A percentile compares a stretch with the other conserved stretches of the same genome.
phyloP scores from a whole-genome alignment of 2,329 filamentous ascomycete species.

The Fusarium multiceps region DNA sequence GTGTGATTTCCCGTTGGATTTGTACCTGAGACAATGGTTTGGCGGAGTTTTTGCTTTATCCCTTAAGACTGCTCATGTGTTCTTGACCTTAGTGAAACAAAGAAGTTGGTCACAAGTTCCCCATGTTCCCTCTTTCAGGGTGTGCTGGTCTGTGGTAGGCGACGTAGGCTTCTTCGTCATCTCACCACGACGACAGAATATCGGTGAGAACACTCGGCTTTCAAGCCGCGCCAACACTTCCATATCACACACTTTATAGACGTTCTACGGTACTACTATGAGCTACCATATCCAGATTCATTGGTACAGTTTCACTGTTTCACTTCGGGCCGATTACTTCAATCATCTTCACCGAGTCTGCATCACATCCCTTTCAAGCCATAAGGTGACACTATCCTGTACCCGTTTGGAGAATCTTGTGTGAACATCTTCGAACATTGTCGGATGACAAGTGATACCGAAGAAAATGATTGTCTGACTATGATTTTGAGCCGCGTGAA shows the following conservation, averaged over 20 bases:
- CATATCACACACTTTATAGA: not conserved
- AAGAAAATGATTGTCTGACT: too few relatives aligned
- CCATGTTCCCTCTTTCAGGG: accelerated
- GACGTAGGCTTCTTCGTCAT: not conserved
- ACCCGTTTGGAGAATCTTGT: not conserved
- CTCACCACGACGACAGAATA: not conserved
- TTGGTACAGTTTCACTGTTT: not conserved
- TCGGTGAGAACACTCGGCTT: not conserved
- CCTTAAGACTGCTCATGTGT: not conserved
- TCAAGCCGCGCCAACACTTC: not conserved
- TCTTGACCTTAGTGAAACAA: not conserved
- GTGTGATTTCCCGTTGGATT: not conserved
- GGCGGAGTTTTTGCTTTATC: not conserved
- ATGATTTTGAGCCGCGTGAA: not conserved
- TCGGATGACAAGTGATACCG: not conserved
- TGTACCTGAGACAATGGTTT: not conserved
- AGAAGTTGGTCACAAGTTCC: not conserved
- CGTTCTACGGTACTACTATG: not conserved
- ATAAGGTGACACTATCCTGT: not conserved
- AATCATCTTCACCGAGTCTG: not conserved
- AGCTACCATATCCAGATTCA: not conserved
- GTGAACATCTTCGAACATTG: not conserved
- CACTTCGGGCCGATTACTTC: not conserved
- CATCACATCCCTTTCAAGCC: not conserved
- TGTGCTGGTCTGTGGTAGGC: not conserved